phyloP scores from a whole-genome alignment of 495 filamentous ascomycete species.

The Neurospora sp. region DNA sequence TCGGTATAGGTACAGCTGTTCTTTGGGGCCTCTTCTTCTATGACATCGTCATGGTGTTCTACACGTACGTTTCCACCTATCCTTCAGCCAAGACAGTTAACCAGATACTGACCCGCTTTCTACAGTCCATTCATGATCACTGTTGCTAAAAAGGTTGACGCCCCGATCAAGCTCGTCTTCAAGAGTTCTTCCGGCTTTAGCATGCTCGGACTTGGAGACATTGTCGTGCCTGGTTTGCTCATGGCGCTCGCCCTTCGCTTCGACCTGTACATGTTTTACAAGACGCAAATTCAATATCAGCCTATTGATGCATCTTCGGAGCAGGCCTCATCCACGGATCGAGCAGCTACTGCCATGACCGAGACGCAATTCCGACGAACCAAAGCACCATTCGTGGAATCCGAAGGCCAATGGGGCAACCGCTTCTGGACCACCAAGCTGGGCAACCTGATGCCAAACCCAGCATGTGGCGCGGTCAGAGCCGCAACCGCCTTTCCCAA shows the following conservation, averaged over 20 bases:
- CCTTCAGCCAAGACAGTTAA: background rate
- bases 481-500: constrained; percentile 59
- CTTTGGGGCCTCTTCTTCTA: constrained; percentile 79
- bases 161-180: constrained; percentile 89
- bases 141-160: constrained; percentile 80
- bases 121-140: constrained; percentile 79
- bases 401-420: constrained; percentile 70
- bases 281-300: constrained; percentile 31
- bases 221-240: constrained; percentile 90
- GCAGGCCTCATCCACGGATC: constrained; percentile 22
- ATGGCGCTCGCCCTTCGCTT: constrained; percentile 81
- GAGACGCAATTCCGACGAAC: constrained; percentile 29
- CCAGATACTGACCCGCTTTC: constrained; percentile 6
- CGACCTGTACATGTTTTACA: constrained; percentile 77
- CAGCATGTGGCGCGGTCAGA: constrained; percentile 31
- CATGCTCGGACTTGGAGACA: constrained; percentile 90
- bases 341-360: constrained; percentile 15
- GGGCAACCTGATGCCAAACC: constrained; percentile 19
- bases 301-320: constrained; percentile 25
- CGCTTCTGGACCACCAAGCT: constrained; percentile 62
- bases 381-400: constrained; percentile 45
- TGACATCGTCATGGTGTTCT: constrained; percentile 96
- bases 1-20: constrained; percentile 69
- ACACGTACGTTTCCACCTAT: constrained; percentile 47
- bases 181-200: constrained; percentile 56